phyloP scores from a whole-genome alignment of 768 basidiomycete species.

The Russula virescens region DNA sequence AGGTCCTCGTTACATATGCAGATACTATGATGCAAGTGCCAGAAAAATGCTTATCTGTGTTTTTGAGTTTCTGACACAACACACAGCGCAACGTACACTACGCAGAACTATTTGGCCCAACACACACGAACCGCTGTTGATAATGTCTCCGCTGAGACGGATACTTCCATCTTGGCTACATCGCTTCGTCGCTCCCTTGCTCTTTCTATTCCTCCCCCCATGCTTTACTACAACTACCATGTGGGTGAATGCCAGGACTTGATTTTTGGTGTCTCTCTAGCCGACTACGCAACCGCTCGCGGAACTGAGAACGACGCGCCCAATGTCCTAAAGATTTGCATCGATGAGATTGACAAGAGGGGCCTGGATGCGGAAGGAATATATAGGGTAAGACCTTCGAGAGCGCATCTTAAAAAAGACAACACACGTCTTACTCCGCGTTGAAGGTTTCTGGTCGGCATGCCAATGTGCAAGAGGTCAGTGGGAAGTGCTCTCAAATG shows the following conservation, averaged over 20 bases:
- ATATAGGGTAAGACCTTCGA: slow-evolving; percentile 50
- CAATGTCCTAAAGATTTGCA: slow-evolving; percentile 73
- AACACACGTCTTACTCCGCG: slow-evolving; percentile 8
- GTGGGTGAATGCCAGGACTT: slow-evolving; percentile 86
- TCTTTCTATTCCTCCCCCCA: slow-evolving; percentile 60
- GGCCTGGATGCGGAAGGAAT: slow-evolving; percentile 78
- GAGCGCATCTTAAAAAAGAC: background rate
- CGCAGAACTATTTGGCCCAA: slow-evolving; percentile 65
- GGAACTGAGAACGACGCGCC: slow-evolving; percentile 69
- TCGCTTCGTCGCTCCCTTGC: slow-evolving; percentile 58
- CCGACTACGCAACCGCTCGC: slow-evolving; percentile 84
- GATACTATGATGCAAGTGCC: slow-evolving; percentile 68
- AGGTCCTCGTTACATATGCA: slow-evolving; percentile 62
- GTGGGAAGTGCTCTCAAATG: slow-evolving; percentile 21
- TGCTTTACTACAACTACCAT: slow-evolving; percentile 68
- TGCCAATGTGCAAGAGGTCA: slow-evolving; percentile 75
- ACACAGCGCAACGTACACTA: slow-evolving; percentile 71
- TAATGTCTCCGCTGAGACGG: slow-evolving; percentile 64
- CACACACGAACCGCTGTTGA: slow-evolving; percentile 58
- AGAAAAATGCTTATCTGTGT: background rate
- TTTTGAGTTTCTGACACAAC: slow-evolving; percentile 3
- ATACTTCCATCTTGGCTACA: slow-evolving; percentile 51
- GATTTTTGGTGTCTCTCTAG: slow-evolving; percentile 83
- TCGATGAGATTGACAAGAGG: slow-evolving; percentile 74
- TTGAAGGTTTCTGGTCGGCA: slow-evolving; percentile 76